Evolutionary conservation across 805 yeast genomes (phyloP).

Genomic region (Candida sakaeoensis): DNA sequence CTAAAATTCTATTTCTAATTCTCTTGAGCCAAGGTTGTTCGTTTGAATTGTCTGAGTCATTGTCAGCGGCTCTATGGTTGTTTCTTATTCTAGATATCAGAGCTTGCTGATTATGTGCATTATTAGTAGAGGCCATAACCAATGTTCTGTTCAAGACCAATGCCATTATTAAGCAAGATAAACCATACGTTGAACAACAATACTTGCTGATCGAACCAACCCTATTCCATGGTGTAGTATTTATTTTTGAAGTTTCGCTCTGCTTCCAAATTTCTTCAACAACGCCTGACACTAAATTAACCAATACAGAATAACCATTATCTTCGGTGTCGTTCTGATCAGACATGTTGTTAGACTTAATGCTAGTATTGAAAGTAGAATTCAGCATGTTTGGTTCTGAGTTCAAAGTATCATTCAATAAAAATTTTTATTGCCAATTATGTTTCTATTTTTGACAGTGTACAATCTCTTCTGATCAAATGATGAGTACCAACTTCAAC

Average conservation of each 20-base stretch:
- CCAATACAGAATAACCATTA: slow-evolving; percentile 6
- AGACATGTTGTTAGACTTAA: background rate
- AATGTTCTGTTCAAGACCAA: slow-evolving; percentile 35
- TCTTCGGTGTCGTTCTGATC: background rate
- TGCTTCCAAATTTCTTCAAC: slow-evolving; percentile 16
- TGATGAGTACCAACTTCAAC: background rate
- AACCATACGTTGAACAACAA: slow-evolving; percentile 35
- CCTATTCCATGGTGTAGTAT: slow-evolving; percentile 10
- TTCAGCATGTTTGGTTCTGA: background rate
- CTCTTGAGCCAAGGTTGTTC: background rate
- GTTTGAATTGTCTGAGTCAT: too few relatives aligned
- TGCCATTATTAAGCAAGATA: slow-evolving; percentile 36
- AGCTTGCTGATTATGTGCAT: slow-evolving; percentile 19
- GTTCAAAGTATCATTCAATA: background rate
- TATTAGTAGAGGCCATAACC: slow-evolving; percentile 35
- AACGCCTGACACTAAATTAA: slow-evolving; percentile 9
- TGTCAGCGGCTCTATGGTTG: slow-evolving; percentile 4
- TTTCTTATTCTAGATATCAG: slow-evolving; percentile 13
- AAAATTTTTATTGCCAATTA: background rate
- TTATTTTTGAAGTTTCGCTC: slow-evolving; percentile 8
- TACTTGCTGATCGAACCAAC: slow-evolving; percentile 20
- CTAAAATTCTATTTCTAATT: background rate
- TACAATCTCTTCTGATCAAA: background rate
- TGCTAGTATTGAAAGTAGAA: background rate
- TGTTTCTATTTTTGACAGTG: background rate